These are phyloP conservation scores for Endoconidiophora laricicola DNA, from an alignment of 2,329 filamentous ascomycete genomes.

Conservation along the genomic window DNA sequence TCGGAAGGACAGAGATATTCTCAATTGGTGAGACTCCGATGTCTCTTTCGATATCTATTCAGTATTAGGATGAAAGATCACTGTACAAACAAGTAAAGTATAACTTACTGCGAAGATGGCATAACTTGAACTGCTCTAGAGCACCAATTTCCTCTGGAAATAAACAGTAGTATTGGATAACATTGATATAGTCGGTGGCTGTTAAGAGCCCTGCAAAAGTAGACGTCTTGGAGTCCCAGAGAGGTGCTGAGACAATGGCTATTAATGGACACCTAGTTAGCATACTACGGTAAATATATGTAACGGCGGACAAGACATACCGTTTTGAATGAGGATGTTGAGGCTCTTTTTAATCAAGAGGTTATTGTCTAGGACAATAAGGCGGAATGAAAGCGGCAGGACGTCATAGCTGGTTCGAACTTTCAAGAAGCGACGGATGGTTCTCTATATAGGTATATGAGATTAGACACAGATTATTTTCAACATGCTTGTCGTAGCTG, in stretches of 20 bases:
- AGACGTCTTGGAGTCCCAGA: conserved; percentile 90
- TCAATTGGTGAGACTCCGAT: conserved; percentile 84
- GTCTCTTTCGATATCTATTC: conserved; percentile 77
- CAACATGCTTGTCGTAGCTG: neutral
- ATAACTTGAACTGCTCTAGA: conserved; percentile 85
- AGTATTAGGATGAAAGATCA: neutral
- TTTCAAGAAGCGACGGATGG: conserved; percentile 89
- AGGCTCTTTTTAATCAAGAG: conserved; percentile 94
- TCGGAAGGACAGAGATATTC: conserved; percentile 88
- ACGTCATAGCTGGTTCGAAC: conserved; percentile 96
- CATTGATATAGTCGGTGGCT: conserved; percentile 93
- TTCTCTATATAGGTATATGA: conserved; percentile 39
- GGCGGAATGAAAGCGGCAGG: conserved; percentile 82
- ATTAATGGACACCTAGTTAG: neutral
- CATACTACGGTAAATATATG: neutral
- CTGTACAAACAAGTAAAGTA: conserved; percentile 25
- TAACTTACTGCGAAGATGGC: conserved; percentile 76
- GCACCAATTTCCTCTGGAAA: conserved; percentile 78
- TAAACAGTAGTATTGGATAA: conserved; percentile 98
- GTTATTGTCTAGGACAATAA: conserved; percentile 89
- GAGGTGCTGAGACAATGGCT: conserved; percentile 93
- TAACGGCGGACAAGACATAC: conserved; percentile 26
- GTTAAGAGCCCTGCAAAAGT: conserved; percentile 90
- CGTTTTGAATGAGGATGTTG: conserved; percentile 89
- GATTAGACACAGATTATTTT: neutral